A percentile compares a stretch with the other conserved stretches of the same genome.
phyloP scores from a whole-genome alignment of 2,329 filamentous ascomycete species.

The Lecanicillium sp. region DNA sequence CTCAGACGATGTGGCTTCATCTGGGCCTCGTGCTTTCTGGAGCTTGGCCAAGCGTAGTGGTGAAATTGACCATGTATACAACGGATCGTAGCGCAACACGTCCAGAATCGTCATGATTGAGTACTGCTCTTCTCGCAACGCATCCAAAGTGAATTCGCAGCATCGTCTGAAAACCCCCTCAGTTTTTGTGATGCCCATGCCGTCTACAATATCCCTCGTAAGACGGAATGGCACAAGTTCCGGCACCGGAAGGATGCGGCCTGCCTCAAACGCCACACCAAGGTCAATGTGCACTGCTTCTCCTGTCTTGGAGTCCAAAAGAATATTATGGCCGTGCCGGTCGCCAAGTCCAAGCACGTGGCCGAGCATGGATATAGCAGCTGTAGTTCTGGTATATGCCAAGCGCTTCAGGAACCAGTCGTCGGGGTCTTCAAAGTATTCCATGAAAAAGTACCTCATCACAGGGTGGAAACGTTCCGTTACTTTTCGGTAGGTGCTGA shows the following conservation, averaged over 20 bases:
- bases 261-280: slow-evolving; percentile 94
- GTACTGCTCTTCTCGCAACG: slow-evolving; percentile 88
- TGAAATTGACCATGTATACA: slow-evolving; percentile 93
- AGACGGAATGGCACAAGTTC: slow-evolving; percentile 94
- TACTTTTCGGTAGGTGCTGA: slow-evolving; percentile 70
- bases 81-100: slow-evolving; percentile 92
- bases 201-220: slow-evolving; percentile 90
- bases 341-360: slow-evolving; percentile 90
- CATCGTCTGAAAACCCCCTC: slow-evolving; percentile 97
- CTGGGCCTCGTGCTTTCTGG: slow-evolving; percentile 51
- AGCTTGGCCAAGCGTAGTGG: slow-evolving; percentile 57
- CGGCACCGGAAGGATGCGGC: slow-evolving; percentile 87
- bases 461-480: slow-evolving; percentile 82
- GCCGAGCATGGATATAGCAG: slow-evolving; percentile 90
- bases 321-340: slow-evolving; percentile 92
- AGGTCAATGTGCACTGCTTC: slow-evolving; percentile 97
- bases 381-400: slow-evolving; percentile 88
- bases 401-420: slow-evolving; percentile 89
- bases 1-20: slow-evolving; percentile 29
- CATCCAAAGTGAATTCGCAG: slow-evolving; percentile 94
- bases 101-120: slow-evolving; percentile 98
- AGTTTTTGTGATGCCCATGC: slow-evolving; percentile 90
- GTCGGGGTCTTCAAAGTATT: slow-evolving; percentile 86
- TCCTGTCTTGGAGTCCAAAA: slow-evolving; percentile 81
- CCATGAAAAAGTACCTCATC: slow-evolving; percentile 95